phyloP scores from a whole-genome alignment of 2,329 filamentous ascomycete species.

The Fusarium sp. region DNA sequence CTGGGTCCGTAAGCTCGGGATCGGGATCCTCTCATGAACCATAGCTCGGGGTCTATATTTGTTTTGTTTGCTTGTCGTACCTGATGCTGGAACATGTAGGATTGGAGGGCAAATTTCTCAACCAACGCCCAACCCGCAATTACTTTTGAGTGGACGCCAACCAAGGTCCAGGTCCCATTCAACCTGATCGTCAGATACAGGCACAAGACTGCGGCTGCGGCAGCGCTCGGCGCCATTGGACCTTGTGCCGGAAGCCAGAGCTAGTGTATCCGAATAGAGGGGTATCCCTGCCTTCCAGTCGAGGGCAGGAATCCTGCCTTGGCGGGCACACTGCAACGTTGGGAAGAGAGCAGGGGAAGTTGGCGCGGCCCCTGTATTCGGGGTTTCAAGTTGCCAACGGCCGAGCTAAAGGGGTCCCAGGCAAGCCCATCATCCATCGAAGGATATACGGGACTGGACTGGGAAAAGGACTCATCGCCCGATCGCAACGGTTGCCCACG shows the following conservation, averaged over 20 bases:
- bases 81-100: neutral
- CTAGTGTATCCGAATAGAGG: slow-evolving; percentile 21
- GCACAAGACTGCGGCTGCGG: neutral
- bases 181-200: neutral
- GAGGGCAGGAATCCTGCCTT: slow-evolving; percentile 16
- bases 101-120: neutral
- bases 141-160: neutral
- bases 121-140: neutral
- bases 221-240: slow-evolving; percentile 3
- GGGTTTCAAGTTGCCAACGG: slow-evolving; percentile 25
- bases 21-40: neutral
- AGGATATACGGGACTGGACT: neutral
- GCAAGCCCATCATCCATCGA: neutral
- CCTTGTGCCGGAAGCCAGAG: slow-evolving; percentile 9
- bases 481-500: neutral
- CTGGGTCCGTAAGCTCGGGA: neutral
- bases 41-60: neutral
- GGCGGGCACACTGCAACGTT: slow-evolving; percentile 11
- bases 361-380: slow-evolving; percentile 11
- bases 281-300: slow-evolving; percentile 19
- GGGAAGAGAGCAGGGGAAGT: slow-evolving; percentile 5
- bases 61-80: neutral
- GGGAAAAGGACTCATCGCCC: neutral
- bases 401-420: neutral
- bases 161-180: neutral